These are phyloP conservation scores for Sisymbrium irio DNA, from an alignment of 345 rosid genomes.

Conservation along the genomic window DNA sequence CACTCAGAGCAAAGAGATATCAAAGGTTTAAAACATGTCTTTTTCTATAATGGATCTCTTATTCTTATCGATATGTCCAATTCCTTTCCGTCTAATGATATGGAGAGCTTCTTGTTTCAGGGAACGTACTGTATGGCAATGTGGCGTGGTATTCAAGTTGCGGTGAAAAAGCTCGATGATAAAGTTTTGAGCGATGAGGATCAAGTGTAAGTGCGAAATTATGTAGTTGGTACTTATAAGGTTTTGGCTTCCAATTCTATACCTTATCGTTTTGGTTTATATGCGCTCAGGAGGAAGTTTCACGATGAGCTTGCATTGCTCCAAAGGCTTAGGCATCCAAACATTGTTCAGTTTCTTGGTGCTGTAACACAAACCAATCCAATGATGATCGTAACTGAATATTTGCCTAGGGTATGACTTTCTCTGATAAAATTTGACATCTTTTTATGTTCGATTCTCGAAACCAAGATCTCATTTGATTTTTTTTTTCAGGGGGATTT, in stretches of 20 bases:
- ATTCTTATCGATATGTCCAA: not conserved
- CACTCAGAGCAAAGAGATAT: conserved; percentile 63
- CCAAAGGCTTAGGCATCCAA: conserved; percentile 92
- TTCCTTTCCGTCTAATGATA: not conserved
- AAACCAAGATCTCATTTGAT: conserved; percentile 7
- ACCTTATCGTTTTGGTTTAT: conserved; percentile 10
- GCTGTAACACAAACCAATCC: conserved; percentile 97
- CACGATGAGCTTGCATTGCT: conserved; percentile 91
- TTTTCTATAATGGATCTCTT: not conserved
- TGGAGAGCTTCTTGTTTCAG: conserved; percentile 38
- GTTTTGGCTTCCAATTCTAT: not conserved
- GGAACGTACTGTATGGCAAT: conserved; percentile 77
- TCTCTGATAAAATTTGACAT: not conserved
- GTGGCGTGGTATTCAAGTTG: conserved; percentile 97
- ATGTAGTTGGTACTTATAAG: not conserved
- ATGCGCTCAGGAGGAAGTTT: conserved; percentile 59
- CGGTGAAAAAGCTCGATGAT: conserved; percentile 82
- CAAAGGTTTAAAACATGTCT: conserved; percentile 50
- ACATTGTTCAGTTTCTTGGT: conserved; percentile 94
- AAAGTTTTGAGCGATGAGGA: conserved; percentile 66
- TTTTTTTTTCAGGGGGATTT: conserved; percentile 72
- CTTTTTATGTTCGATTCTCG: not conserved
- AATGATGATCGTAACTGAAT: conserved; percentile 97
- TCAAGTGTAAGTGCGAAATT: conserved; percentile 62
- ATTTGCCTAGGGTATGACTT: conserved; percentile 67